Evolutionary conservation across 441 rosid genomes (phyloP).

Genomic region (Brassica balearica): DNA sequence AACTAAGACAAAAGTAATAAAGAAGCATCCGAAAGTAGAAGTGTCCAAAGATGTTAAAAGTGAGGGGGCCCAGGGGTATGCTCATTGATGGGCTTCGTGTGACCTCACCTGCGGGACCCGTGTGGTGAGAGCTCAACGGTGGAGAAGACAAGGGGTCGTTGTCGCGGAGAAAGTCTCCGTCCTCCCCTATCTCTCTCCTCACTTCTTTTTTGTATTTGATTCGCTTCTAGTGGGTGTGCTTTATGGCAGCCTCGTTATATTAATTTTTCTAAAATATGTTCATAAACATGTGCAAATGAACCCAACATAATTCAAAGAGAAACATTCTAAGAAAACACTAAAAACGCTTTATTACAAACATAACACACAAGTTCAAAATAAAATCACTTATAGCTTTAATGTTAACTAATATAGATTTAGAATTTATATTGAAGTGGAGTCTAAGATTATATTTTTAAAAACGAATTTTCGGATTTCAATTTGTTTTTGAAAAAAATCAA

Average conservation of each 20-base stretch:
- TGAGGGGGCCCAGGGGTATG: slow-evolving; percentile 20
- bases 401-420: too few species aligned
- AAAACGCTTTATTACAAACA: too few species aligned
- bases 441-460: too few species aligned
- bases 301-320: too few species aligned
- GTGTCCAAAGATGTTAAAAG: slow-evolving; percentile 21
- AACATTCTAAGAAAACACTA: too few species aligned
- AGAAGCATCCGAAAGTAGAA: slow-evolving; percentile 12
- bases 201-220: slow-evolving; percentile 30
- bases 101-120: slow-evolving; percentile 33
- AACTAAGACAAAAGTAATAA: slow-evolving; percentile 5
- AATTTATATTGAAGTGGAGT: too few species aligned
- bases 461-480: too few species aligned
- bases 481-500: too few species aligned
- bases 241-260: neutral
- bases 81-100: slow-evolving; percentile 18
- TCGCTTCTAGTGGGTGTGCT: slow-evolving; percentile 33
- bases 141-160: slow-evolving; percentile 36
- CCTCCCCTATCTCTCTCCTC: neutral
- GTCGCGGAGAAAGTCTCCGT: slow-evolving; percentile 27
- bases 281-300: neutral
- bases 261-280: neutral
- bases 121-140: slow-evolving; percentile 34
- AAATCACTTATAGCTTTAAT: too few species aligned
- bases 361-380: too few species aligned